phyloP scores from a whole-genome alignment of 495 filamentous ascomycete genomes.

The Daldinia bambusicola region DNA sequence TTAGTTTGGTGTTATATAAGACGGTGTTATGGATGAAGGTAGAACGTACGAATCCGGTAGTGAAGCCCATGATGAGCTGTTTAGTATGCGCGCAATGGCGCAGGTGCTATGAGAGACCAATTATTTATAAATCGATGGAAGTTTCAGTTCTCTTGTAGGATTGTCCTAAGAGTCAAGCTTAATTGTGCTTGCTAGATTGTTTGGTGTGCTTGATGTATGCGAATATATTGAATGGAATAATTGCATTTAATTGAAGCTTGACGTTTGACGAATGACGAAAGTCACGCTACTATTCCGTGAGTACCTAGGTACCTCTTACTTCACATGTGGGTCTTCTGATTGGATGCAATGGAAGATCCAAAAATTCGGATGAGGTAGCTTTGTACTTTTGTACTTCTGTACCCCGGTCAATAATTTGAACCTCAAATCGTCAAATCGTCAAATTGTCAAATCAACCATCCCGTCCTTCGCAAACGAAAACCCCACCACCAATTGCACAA shows the following conservation, averaged over 20 bases:
- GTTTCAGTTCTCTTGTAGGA: background rate
- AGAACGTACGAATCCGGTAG: constrained; percentile 78
- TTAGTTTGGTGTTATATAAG: constrained; percentile 32
- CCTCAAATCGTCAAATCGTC: constrained; percentile 2
- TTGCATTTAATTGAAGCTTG: constrained; percentile 7
- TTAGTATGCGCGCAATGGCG: constrained; percentile 41
- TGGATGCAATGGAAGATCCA: constrained; percentile 16
- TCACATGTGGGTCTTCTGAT: constrained; percentile 10
- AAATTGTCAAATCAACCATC: background rate
- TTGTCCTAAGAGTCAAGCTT: constrained; percentile 8
- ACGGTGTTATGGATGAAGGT: background rate
- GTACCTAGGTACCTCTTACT: constrained; percentile 1
- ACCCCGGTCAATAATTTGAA: background rate
- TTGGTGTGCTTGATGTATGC: background rate
- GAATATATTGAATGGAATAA: background rate
- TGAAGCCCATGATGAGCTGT: constrained; percentile 72
- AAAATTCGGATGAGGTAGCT: constrained; percentile 26
- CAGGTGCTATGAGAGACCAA: constrained; percentile 34
- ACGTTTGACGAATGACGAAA: constrained; percentile 42
- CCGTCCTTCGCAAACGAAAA: background rate
- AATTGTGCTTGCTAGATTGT: constrained; percentile 5
- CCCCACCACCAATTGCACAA: background rate
- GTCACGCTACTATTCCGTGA: constrained; percentile 27
- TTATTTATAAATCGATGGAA: background rate
- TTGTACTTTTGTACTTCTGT: constrained; percentile 21